Evolutionary conservation across 495 filamentous ascomycete species (phyloP).

Genomic region (Penicillium flavigenum): DNA sequence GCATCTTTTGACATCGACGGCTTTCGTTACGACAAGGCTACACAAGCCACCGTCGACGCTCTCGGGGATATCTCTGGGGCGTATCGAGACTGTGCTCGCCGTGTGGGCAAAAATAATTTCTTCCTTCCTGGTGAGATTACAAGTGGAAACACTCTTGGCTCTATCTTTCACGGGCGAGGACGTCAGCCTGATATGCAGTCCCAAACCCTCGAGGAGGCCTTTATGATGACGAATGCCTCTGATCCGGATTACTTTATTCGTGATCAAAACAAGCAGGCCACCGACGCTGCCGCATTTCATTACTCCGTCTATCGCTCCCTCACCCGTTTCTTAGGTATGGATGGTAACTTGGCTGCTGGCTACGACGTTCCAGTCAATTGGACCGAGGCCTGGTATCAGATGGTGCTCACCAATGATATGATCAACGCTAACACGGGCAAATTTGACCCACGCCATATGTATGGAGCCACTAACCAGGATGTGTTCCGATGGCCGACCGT

Average conservation of each 20-base stretch:
- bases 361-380: slow-evolving; percentile 61
- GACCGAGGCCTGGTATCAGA: slow-evolving; percentile 60
- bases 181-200: slow-evolving; percentile 54
- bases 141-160: slow-evolving; percentile 60
- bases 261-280: slow-evolving; percentile 52
- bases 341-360: slow-evolving; percentile 61
- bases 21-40: slow-evolving; percentile 69
- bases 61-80: slow-evolving; percentile 55
- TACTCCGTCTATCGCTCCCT: slow-evolving; percentile 70
- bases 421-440: slow-evolving; percentile 63
- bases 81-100: slow-evolving; percentile 56
- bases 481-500: slow-evolving; percentile 74
- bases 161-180: slow-evolving; percentile 67
- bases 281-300: slow-evolving; percentile 68
- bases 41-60: slow-evolving; percentile 64
- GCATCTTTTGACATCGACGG: slow-evolving; percentile 66
- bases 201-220: slow-evolving; percentile 46
- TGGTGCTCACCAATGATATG: slow-evolving; percentile 64
- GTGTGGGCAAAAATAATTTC: slow-evolving; percentile 61
- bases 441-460: slow-evolving; percentile 72
- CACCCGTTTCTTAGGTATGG: slow-evolving; percentile 64
- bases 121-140: slow-evolving; percentile 66
- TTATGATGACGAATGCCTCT: slow-evolving; percentile 46
- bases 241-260: slow-evolving; percentile 56
- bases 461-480: slow-evolving; percentile 69